Evolutionary conservation across 495 filamentous ascomycete genomes (phyloP), one percentile per base, ranked within the genome.

Genomic region (Hypoxylon rickii): DNA sequence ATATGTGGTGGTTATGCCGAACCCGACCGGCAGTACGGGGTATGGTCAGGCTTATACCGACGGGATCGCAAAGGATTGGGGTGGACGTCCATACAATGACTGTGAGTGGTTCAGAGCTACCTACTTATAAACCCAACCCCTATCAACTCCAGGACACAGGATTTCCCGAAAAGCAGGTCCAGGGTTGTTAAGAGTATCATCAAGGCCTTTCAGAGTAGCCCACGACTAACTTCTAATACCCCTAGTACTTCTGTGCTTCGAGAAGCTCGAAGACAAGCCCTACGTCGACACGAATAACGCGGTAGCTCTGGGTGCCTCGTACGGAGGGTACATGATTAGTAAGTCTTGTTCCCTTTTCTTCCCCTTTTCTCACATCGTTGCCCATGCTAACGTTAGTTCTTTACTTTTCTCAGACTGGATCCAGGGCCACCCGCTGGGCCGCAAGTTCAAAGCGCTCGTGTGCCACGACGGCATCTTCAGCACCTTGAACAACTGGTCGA

Each of bases 381-480:
- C n/a, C 10, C 29, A 11, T 64, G 55, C 55, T 67, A 24, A 55
- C 43, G 3, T 15, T 15, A n/a, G 13, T 12, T 20, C 36, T 26
- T n/a, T 46, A 19, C 40, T 13, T 41, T 11, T 44, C 8, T 16
- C 5, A 83, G 77, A 88, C 63, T 89, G 86, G 84, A 84, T 89
- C 56, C 85, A 88, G 69, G 86, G 86, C 34, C 83, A 87, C 24
- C 75, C 76, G 0, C 74, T 89, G 0, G 86, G 85, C 12, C 86
- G 88, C 42, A 88, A 89, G 61, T 94, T 95, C 80, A 90, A 90
- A 68, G 92, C 92, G 1, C 80, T 96, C 1, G 90, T 96, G 7
- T 92, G 87, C 52, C 93, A 97, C 69, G 93, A 96, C 69, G 92
- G 92, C 26, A 84, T 93, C 19, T 96, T 91, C 73, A 89, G 82